Conservation (phyloP, 495 filamentous ascomycete species). For the Tuber indicum region DNA sequence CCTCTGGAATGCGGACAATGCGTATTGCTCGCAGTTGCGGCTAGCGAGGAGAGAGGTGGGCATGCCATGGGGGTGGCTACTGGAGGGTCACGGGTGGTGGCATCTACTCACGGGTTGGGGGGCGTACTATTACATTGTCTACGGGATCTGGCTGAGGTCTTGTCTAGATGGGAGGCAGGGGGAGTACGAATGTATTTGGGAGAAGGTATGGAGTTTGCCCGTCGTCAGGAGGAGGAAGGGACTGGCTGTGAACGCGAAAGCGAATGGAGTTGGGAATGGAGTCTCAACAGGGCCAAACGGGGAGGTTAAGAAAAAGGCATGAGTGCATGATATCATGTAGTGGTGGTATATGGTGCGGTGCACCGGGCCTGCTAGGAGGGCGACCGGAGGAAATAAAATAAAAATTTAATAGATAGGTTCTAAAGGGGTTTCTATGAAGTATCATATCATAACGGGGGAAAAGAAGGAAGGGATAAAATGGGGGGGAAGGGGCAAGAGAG, state of each 20-base stretch:
- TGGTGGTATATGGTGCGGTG: neutral
- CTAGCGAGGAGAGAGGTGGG: slow-evolving; percentile 64
- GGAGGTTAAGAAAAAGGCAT: slow-evolving; percentile 18
- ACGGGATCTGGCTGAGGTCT: slow-evolving; percentile 70
- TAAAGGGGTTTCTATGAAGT: too few species aligned
- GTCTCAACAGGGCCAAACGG: neutral
- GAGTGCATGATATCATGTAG: slow-evolving; percentile 2
- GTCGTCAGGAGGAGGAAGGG: slow-evolving; percentile 46
- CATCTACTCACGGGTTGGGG: slow-evolving; percentile 55
- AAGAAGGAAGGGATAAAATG: too few species aligned
- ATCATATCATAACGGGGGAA: too few species aligned
- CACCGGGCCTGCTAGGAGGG: neutral
- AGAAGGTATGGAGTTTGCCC: slow-evolving; percentile 58
- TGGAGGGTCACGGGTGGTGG: slow-evolving; percentile 98
- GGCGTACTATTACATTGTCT: slow-evolving; percentile 78
- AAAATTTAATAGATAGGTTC: too few species aligned
- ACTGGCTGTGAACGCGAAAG: slow-evolving; percentile 14
- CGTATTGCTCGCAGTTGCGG: slow-evolving; percentile 66
- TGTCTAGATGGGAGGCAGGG: slow-evolving; percentile 71
- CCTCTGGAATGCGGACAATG: slow-evolving; percentile 83
- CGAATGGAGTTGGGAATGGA: slow-evolving; percentile 3
- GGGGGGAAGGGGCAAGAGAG: too few species aligned
- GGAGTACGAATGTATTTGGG: slow-evolving; percentile 70
- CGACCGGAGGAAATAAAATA: too few species aligned
- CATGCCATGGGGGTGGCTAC: slow-evolving; percentile 80